phyloP scores from a whole-genome alignment of 2,329 filamentous ascomycete genomes.

The Colletotrichum sublineola region DNA sequence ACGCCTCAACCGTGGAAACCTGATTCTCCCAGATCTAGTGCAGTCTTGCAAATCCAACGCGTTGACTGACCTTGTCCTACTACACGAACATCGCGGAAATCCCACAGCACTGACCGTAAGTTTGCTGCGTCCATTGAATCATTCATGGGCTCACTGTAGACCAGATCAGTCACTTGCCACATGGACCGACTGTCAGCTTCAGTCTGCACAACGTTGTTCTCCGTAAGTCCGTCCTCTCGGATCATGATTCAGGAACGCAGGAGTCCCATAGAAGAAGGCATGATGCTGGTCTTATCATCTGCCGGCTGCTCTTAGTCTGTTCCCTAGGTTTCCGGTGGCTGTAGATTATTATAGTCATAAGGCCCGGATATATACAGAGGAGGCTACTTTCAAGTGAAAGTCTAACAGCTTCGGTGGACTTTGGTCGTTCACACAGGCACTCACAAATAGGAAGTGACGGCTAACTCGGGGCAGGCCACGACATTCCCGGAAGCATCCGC shows the following conservation, averaged over 20 bases:
- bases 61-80: conserved; percentile 85
- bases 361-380: background rate
- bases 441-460: background rate
- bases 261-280: no score
- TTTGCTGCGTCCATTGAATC: conserved; percentile 71
- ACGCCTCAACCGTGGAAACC: conserved; percentile 90
- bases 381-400: background rate
- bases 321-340: background rate
- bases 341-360: no score
- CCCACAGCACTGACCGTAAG: conserved; percentile 83
- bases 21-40: conserved; percentile 88
- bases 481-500: conserved; percentile 88
- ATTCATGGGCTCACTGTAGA: conserved; percentile 70
- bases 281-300: background rate
- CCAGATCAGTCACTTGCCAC: conserved; percentile 79
- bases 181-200: conserved; percentile 86
- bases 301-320: background rate
- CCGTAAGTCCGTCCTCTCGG: conserved; percentile 46
- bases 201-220: conserved; percentile 93
- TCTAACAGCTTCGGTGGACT: background rate
- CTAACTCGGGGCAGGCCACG: conserved; percentile 68
- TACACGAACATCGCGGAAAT: conserved; percentile 93
- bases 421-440: background rate
- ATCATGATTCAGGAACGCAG: background rate
- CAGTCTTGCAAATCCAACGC: conserved; percentile 83